phyloP scores from a whole-genome alignment of 108 stramenopile species.

The Skeletonema menzelii region DNA sequence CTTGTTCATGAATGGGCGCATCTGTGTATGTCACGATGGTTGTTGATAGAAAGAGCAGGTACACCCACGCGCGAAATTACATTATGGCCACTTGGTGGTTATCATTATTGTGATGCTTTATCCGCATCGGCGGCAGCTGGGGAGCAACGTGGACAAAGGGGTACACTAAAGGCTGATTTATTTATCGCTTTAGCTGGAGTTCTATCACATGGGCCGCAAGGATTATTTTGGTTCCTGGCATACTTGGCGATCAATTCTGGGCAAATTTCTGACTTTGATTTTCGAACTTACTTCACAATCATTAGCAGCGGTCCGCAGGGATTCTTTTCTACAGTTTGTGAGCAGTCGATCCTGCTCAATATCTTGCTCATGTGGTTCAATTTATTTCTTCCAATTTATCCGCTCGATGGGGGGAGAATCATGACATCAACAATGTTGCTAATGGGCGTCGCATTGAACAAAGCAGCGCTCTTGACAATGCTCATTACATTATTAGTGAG shows the following conservation, averaged over 20 bases:
- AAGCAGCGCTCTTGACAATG: conserved; percentile 9
- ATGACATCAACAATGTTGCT: conserved; percentile 14
- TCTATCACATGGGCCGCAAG: conserved; percentile 10
- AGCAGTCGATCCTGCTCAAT: conserved; percentile 10
- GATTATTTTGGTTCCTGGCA: conserved; percentile 12
- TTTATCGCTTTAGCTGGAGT: conserved; percentile 17
- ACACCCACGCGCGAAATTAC: neutral
- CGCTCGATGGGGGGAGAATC: conserved; percentile 16
- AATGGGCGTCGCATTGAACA: conserved; percentile 18
- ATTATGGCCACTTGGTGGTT: conserved; percentile 16
- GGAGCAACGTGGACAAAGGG: conserved; percentile 2
- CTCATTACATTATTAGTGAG: conserved; percentile 1
- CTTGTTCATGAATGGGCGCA: conserved; percentile 11
- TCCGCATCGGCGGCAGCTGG: neutral
- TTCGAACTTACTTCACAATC: conserved; percentile 10
- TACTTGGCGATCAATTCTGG: conserved; percentile 12
- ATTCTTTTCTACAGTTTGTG: conserved; percentile 19
- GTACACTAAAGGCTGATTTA: conserved; percentile 1
- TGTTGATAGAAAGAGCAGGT: neutral
- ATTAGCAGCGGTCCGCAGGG: neutral
- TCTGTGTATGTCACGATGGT: conserved; percentile 1
- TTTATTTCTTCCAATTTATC: conserved; percentile 19
- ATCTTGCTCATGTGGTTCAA: conserved; percentile 22
- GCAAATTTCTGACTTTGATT: conserved; percentile 2
- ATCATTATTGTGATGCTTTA: conserved; percentile 2